A percentile compares a stretch with the other conserved stretches of the same genome.
Conservation (phyloP, 768 basidiomycete species). For the Psilocybe sp. region DNA sequence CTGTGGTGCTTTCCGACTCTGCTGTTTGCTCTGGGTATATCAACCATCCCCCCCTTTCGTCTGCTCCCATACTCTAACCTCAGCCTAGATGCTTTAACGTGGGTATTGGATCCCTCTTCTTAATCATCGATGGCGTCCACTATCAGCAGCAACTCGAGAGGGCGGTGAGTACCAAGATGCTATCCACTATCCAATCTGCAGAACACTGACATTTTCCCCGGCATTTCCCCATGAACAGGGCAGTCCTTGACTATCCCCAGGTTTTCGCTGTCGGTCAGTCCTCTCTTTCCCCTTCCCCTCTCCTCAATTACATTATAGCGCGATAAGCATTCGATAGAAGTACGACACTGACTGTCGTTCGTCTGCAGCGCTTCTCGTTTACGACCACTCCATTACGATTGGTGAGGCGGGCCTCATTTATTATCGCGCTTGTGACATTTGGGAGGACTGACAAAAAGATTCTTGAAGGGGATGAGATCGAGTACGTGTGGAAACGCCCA, state of each 20-base stretch:
- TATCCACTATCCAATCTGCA: not conserved
- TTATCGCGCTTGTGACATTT: not conserved
- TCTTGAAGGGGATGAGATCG: conserved; percentile 33
- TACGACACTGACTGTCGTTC: not conserved
- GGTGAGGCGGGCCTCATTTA: conserved; percentile 19
- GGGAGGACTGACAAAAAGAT: not conserved
- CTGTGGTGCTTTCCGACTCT: conserved; percentile 8
- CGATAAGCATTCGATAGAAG: not conserved
- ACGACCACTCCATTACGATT: conserved; percentile 36
- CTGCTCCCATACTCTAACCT: not conserved
- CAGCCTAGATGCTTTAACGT: not conserved
- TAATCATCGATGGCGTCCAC: too few relatives aligned
- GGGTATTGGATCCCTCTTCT: too few relatives aligned
- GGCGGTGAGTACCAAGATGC: not conserved
- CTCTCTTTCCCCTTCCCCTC: not conserved
- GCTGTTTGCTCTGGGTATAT: not conserved
- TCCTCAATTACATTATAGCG: too few relatives aligned
- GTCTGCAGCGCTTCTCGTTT: conserved; percentile 33
- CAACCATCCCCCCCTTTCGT: not conserved
- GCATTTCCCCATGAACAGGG: conserved; percentile 7
- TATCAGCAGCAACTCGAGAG: too few relatives aligned
- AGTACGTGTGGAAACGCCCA: conserved; percentile 42
- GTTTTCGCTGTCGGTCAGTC: conserved; percentile 31
- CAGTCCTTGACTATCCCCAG: conserved; percentile 27
- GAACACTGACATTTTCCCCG: not conserved